Percentiles rank a stretch among this genome's conserved stretches.
These are phyloP conservation scores for Aspergillus versicolor DNA, from an alignment of 2,329 filamentous ascomycete species.

Conservation along the genomic window DNA sequence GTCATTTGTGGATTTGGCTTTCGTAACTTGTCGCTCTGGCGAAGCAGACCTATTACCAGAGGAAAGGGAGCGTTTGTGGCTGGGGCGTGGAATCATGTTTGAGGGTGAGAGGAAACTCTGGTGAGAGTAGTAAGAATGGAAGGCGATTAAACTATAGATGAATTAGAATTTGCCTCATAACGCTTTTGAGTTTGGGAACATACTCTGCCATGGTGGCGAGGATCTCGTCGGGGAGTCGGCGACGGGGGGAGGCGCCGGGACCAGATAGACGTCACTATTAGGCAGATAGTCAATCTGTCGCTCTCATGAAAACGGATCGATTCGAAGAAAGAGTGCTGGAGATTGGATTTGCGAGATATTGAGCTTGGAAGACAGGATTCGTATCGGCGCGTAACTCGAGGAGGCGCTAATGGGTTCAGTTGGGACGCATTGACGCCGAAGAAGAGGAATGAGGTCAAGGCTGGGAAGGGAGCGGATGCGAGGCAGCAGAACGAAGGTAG, in stretches of 20 bases:
- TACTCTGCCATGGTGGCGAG: conserved; percentile 41
- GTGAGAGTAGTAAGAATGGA: conserved; percentile 36
- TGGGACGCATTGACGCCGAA: conserved; percentile 1
- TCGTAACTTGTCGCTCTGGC: conserved; percentile 40
- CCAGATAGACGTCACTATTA: conserved; percentile 17
- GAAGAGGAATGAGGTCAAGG: conserved; percentile 5
- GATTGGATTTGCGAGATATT: conserved; percentile 16
- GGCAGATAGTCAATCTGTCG: conserved; percentile 12
- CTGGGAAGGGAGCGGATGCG: conserved; percentile 1
- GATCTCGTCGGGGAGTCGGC: conserved; percentile 17
- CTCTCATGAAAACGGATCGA: conserved; percentile 18
- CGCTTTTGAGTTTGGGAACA: conserved; percentile 17
- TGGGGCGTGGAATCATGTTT: conserved; percentile 38
- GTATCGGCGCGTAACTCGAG: conserved; percentile 1
- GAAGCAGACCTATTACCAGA: conserved; percentile 35
- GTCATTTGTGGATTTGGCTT: conserved; percentile 46
- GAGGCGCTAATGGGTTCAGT: not conserved
- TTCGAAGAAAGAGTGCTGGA: conserved; percentile 13
- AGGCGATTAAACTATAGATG: conserved; percentile 36
- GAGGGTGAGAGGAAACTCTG: conserved; percentile 37
- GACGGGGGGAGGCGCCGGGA: conserved; percentile 18
- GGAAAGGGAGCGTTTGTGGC: conserved; percentile 39
- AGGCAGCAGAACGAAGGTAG: conserved; percentile 8
- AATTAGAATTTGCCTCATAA: conserved; percentile 13
- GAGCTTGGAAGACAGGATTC: conserved; percentile 8